Conservation (phyloP, 2,329 filamentous ascomycete genomes). For the Sclerotinia spermophila region DNA sequence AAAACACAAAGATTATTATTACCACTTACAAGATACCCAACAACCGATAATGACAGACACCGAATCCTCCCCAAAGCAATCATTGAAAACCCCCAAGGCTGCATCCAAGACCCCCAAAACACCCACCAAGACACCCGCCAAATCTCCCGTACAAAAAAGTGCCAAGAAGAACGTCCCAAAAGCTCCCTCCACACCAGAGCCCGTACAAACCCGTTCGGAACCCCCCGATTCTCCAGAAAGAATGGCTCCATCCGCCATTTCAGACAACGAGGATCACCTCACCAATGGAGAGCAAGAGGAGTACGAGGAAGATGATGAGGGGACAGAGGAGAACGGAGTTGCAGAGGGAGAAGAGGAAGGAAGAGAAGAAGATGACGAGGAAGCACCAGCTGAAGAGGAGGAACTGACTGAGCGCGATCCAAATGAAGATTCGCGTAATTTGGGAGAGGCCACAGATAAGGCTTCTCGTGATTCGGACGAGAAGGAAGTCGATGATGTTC, state of each 20-base stretch:
- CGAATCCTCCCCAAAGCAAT: conserved; percentile 9
- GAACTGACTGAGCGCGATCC: conserved; percentile 17
- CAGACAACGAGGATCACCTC: conserved; percentile 16
- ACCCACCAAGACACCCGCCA: neutral
- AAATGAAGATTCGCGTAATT: conserved; percentile 6
- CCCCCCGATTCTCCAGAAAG: conserved; percentile 15
- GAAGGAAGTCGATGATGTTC: neutral
- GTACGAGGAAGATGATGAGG: conserved; percentile 15
- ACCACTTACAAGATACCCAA: conserved; percentile 1
- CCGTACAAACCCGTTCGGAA: conserved; percentile 17
- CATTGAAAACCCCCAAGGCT: conserved; percentile 1
- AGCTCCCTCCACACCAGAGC: conserved; percentile 16
- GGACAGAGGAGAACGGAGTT: conserved; percentile 9
- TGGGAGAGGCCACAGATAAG: conserved; percentile 5
- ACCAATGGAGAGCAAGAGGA: conserved; percentile 18
- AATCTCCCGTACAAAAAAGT: conserved; percentile 7
- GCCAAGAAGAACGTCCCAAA: conserved; percentile 2
- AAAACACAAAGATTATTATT: neutral
- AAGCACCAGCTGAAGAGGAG: conserved; percentile 36
- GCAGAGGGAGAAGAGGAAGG: conserved; percentile 17
- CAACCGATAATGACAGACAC: conserved; percentile 18
- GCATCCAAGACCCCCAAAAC: conserved; percentile 8
- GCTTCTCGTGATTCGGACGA: conserved; percentile 1
- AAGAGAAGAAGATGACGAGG: conserved; percentile 36
- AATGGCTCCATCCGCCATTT: conserved; percentile 17